A percentile compares a stretch with the other conserved stretches of the same genome.
phyloP scores from a whole-genome alignment of 1,139 yeast genomes.

The Scheffersomyces lignicola region DNA sequence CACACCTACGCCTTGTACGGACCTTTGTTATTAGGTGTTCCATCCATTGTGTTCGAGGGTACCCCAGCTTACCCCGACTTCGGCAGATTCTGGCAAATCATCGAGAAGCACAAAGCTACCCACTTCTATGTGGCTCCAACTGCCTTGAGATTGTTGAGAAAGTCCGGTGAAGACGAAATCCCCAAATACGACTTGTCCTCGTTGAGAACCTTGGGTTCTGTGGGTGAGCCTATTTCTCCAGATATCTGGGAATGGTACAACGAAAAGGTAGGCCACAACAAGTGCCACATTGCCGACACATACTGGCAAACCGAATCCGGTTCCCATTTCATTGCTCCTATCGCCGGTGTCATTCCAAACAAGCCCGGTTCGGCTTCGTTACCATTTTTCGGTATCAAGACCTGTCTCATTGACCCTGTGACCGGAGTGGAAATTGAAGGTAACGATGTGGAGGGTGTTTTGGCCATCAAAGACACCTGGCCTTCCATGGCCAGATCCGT shows the following conservation, averaged over 20 bases:
- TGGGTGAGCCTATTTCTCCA: slow-evolving; percentile 98
- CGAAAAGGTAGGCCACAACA: slow-evolving; percentile 84
- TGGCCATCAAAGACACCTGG: slow-evolving; percentile 89
- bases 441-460: slow-evolving; percentile 94
- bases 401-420: slow-evolving; percentile 90
- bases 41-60: slow-evolving; percentile 93
- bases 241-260: slow-evolving; percentile 99
- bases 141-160: slow-evolving; percentile 90
- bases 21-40: slow-evolving; percentile 84
- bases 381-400: slow-evolving; percentile 93
- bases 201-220: slow-evolving; percentile 93
- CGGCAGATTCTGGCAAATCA: slow-evolving; percentile 96
- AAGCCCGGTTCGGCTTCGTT: slow-evolving; percentile 97
- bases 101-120: slow-evolving; percentile 89
- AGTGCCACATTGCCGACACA: slow-evolving; percentile 89
- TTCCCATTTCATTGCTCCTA: slow-evolving; percentile 91
- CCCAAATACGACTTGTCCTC: slow-evolving; percentile 86
- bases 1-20: slow-evolving; percentile 96
- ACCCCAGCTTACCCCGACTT: slow-evolving; percentile 97
- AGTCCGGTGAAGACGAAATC: slow-evolving; percentile 86
- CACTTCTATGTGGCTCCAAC: slow-evolving; percentile 99
- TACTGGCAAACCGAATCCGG: slow-evolving; percentile 99
- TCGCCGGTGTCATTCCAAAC: slow-evolving; percentile 92
- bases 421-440: slow-evolving; percentile 80
- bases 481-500: slow-evolving; percentile 98